Conservation (phyloP, 768 basidiomycete species). For the Leucocoprinus sp. region DNA sequence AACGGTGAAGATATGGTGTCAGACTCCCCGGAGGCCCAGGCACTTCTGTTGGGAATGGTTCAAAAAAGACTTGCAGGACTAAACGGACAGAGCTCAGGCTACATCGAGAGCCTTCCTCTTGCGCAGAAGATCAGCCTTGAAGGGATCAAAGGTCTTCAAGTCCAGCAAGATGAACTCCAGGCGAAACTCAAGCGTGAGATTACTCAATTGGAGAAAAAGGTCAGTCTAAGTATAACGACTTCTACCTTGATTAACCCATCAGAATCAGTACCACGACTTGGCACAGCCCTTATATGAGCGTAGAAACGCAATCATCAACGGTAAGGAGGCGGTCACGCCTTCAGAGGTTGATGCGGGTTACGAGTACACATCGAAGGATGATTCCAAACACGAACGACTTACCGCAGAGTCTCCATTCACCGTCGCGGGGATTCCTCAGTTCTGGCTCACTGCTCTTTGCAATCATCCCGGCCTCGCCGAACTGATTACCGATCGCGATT, state of each 20-base stretch:
- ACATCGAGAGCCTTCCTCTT: constrained; percentile 81
- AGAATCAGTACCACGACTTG: constrained; percentile 59
- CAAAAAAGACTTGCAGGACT: constrained; percentile 81
- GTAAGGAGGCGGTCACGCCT: constrained; percentile 57
- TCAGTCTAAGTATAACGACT: constrained; percentile 20
- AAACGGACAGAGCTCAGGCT: constrained; percentile 88
- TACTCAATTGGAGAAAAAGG: constrained; percentile 93
- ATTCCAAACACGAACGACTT: constrained; percentile 43
- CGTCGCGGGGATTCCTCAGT: constrained; percentile 70
- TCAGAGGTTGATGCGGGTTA: constrained; percentile 84
- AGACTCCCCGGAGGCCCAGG: constrained; percentile 36
- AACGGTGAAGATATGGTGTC: constrained; percentile 36
- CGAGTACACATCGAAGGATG: constrained; percentile 63
- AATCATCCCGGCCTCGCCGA: constrained; percentile 85
- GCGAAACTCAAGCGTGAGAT: constrained; percentile 94
- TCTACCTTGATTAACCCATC: constrained; percentile 9
- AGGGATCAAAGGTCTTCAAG: constrained; percentile 90
- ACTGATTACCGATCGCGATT: constrained; percentile 91
- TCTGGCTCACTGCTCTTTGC: constrained; percentile 95
- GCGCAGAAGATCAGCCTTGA: constrained; percentile 81
- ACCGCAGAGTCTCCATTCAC: constrained; percentile 40
- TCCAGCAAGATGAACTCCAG: constrained; percentile 84
- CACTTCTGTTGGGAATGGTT: constrained; percentile 77
- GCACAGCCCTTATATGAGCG: constrained; percentile 82
- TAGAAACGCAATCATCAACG: constrained; percentile 76